Evolutionary conservation across 768 basidiomycete species (phyloP).

Genomic region (Tricholomella constricta): DNA sequence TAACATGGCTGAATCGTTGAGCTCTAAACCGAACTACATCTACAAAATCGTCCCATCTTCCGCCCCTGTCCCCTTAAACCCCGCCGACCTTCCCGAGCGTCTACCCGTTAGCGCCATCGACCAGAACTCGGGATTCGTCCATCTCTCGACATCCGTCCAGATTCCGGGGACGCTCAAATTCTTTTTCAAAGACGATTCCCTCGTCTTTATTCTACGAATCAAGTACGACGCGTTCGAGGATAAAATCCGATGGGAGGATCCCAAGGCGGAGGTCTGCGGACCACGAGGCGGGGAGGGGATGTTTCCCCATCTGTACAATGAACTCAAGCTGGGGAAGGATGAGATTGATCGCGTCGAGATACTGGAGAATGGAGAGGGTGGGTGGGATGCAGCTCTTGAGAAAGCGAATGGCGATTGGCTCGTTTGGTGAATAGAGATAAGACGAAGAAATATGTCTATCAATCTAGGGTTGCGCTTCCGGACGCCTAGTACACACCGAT

Average conservation of each 20-base stretch:
- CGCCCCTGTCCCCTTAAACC: constrained; percentile 33
- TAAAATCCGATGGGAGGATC: constrained; percentile 52
- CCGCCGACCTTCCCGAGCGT: constrained; percentile 37
- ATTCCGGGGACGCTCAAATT: constrained; percentile 45
- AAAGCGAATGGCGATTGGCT: constrained; percentile 11
- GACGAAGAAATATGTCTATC: too few relatives aligned
- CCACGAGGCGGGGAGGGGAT: constrained; percentile 46
- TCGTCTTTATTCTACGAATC: constrained; percentile 47
- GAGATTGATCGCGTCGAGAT: constrained; percentile 46
- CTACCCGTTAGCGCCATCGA: constrained; percentile 59
- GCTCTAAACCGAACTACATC: constrained; percentile 46
- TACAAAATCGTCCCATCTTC: constrained; percentile 60
- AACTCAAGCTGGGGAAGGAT: constrained; percentile 40
- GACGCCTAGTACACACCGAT: too few relatives aligned
- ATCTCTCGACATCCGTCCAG: constrained; percentile 54
- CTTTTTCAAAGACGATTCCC: constrained; percentile 45
- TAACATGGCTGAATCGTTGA: neutral
- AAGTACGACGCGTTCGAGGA: constrained; percentile 39
- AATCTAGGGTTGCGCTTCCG: too few relatives aligned
- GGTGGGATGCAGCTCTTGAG: constrained; percentile 32
- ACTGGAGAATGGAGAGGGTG: constrained; percentile 26
- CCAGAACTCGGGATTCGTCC: constrained; percentile 47
- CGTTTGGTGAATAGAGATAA: neutral
- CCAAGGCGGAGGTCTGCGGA: constrained; percentile 44
- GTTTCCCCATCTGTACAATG: constrained; percentile 59